phyloP scores from a whole-genome alignment of 805 yeast species.

The Scheffersomyces ergatensis region DNA sequence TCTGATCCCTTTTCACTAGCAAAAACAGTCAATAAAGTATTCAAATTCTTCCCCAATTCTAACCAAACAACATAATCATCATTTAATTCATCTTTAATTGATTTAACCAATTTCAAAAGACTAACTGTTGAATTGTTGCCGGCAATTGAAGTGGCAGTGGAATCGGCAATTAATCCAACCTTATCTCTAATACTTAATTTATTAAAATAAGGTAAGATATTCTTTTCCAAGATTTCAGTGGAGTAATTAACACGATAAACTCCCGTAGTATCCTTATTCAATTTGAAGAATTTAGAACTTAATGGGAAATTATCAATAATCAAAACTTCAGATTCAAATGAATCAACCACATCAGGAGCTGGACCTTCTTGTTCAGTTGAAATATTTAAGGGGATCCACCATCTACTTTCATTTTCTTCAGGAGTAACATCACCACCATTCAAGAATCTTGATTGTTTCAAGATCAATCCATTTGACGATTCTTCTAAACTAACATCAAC shows the following conservation, averaged over 20 bases:
- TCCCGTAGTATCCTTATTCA: conserved; percentile 51
- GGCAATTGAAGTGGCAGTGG: conserved; percentile 46
- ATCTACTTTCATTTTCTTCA: conserved; percentile 53
- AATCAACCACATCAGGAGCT: conserved; percentile 11
- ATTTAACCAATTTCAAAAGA: conserved; percentile 41
- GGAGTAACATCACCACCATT: conserved; percentile 57
- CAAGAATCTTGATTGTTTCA: conserved; percentile 61
- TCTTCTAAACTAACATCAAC: conserved; percentile 43
- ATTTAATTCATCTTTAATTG: conserved; percentile 28
- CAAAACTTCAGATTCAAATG: conserved; percentile 20
- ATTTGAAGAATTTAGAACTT: conserved; percentile 32
- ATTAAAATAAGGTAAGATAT: conserved; percentile 37
- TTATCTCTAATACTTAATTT: conserved; percentile 45
- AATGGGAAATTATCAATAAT: conserved; percentile 19
- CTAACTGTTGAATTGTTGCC: conserved; percentile 41
- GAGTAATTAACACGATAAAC: conserved; percentile 56
- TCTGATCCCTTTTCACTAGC: conserved; percentile 15
- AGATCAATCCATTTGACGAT: conserved; percentile 30
- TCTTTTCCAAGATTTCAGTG: conserved; percentile 35
- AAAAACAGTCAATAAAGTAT: conserved; percentile 35
- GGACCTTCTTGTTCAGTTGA: conserved; percentile 17
- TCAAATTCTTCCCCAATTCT: conserved; percentile 45
- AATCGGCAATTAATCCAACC: conserved; percentile 55
- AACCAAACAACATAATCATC: conserved; percentile 52
- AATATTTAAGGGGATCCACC: conserved; percentile 59